Evolutionary conservation across 2,329 filamentous ascomycete species (phyloP), one percentile per base, ranked within the genome.

Genomic region (Hypoxylon sp.): DNA sequence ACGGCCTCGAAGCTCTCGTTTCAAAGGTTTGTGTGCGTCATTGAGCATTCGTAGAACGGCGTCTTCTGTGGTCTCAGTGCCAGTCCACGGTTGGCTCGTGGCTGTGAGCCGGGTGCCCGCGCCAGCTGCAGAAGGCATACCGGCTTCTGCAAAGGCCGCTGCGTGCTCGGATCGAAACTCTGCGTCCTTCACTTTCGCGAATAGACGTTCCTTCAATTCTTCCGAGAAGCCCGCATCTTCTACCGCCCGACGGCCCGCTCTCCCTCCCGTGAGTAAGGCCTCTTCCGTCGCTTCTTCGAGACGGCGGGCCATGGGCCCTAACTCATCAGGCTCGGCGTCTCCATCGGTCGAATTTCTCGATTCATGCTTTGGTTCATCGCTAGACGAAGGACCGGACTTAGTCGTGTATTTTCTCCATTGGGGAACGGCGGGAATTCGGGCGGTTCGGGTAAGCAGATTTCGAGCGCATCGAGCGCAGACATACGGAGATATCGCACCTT

Each of bases 11-110:
- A 86, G 73, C 0, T 79, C 81, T 3, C 82, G 82, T 13, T 78
- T 80, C 52, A 97, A 81, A 0, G 91, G 92, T 75, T 94, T 93
- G 65, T 88, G 88, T 25, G 93, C 87, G 76, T 97, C 93, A 62
- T 93, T 87, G 10, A 96, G 80, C 92, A 98, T 98, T 32, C 96
- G 89, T 52, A 97, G 81, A 21, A 93, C 90, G 0, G 91, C 86
- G 77, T 98, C 94, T 72, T 90, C 87, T 1, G 91, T 81, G 4
- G 82, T 83, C 80, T 98, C 96, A 11, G 86, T 84, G 2, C 95
- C 96, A 0, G 87, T 89, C 96, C 96, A 99, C 1, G 91, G 86
- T 63, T 86, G 81, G 5, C 90, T 88, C 0, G 86, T 83, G 1
- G 93, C 93, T 36, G 90, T 86, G 53, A 91, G 87, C 65, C 89